Percentiles rank a stretch among this genome's conserved stretches.
Conservation (phyloP, 2,329 filamentous ascomycete species). For the Metarhizium anisopliae region DNA sequence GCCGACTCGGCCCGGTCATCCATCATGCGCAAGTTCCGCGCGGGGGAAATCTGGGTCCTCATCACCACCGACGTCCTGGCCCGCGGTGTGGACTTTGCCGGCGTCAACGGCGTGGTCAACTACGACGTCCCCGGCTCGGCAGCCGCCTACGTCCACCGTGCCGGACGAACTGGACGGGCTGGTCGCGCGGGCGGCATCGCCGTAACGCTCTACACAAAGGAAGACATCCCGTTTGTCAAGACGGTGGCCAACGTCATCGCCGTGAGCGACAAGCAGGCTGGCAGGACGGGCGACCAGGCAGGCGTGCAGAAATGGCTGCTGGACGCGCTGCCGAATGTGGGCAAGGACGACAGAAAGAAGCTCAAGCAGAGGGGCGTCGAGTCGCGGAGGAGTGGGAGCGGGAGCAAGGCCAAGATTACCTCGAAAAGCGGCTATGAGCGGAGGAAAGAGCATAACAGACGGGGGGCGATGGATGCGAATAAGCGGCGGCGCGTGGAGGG, state of each 20-base stretch:
- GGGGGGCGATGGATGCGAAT: conserved; percentile 53
- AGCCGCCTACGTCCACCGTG: conserved; percentile 86
- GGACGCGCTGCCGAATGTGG: conserved; percentile 74
- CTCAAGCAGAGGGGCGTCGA: conserved; percentile 77
- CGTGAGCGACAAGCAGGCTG: conserved; percentile 65
- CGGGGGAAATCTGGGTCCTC: conserved; percentile 89
- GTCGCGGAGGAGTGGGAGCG: conserved; percentile 40
- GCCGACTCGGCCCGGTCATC: conserved; percentile 64
- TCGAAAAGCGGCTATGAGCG: conserved; percentile 72
- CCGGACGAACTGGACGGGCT: conserved; percentile 82
- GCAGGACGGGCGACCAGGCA: conserved; percentile 40
- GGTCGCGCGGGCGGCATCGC: conserved; percentile 81
- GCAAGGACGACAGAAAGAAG: conserved; percentile 74
- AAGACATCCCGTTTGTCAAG: conserved; percentile 83
- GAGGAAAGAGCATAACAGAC: conserved; percentile 56
- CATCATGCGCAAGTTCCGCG: conserved; percentile 84
- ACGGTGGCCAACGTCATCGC: conserved; percentile 89
- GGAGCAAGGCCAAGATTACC: conserved; percentile 58
- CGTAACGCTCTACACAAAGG: conserved; percentile 91
- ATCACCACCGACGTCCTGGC: conserved; percentile 93
- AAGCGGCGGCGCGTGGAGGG: conserved; percentile 40
- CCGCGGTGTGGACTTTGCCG: conserved; percentile 88
- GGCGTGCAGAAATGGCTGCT: conserved; percentile 78
- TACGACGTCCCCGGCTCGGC: conserved; percentile 93
- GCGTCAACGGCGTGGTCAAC: conserved; percentile 93